Base-by-base conservation (phyloP, 1,284 basidiomycete species). In the Fomitopsis betulina region DNA sequence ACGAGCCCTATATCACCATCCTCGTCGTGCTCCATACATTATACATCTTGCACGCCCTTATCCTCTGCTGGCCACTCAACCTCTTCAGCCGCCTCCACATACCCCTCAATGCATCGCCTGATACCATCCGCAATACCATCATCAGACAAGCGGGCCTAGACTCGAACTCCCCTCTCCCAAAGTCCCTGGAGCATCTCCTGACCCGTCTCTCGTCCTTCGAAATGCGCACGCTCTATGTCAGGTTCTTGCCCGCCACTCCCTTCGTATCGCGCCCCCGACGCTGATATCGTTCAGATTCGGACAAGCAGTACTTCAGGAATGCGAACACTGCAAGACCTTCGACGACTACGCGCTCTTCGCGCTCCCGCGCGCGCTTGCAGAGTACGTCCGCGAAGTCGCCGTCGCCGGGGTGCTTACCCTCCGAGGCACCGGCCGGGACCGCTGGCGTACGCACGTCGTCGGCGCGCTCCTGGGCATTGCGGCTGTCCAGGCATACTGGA, bases 311-410 rank as follows among this genome's bases (percentile, higher is more conserved):
- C 68, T 90, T 12, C 76, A 83, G 53, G 79, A 77, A 12, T 91
- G 88, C 70, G 75, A 77, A 19, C 81, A 85, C 67, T 90, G 88
- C 69, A 74, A 74, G 10, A 79, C 82, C 5, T 75, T 76, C 50
- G 68, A 78, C 21, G 85, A 89, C 60, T 89, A 82, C 67, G 79
- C 79, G 10, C 70, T 87, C 8, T 84, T 81, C 67, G 77, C 80
- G 3, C 67, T 87, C 27, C 80, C 87, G 1, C 70, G 73, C 3
- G 74, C 81, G 17, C 65, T 87, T 5, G 73, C 87, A 9, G 77
- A 81, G 27, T 90, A 90, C 65, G 70, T 87, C 58, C 76, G 78
- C 19, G 79, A 82, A 56, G 77, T 79, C 13, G 75, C 76, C 1
- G 65, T 87, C n/a, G 68, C 86, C 17, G 85, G 87, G 15, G 72